These are phyloP conservation scores for Stenogyne calaminthoides DNA, from an alignment of 305 asterid species.

Conservation along the genomic window DNA sequence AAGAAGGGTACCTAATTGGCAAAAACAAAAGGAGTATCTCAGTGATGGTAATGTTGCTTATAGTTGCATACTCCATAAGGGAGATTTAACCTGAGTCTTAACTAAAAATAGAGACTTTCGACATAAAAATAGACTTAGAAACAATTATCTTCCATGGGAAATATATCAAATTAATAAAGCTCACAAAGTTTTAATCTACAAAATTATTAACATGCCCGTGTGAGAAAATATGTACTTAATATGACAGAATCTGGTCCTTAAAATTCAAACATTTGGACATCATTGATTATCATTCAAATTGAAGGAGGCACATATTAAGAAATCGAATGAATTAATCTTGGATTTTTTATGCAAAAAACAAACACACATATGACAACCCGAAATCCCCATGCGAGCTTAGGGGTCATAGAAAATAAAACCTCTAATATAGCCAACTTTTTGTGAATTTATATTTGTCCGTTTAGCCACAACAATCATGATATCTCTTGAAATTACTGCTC, in stretches of 20 bases:
- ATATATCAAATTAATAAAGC: conserved; percentile 6
- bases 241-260: neutral
- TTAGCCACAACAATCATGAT: conserved; percentile 1
- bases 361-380: neutral
- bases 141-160: neutral
- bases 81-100: conserved; percentile 9
- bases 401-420: neutral
- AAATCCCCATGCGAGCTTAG: neutral
- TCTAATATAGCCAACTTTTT: neutral
- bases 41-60: neutral
- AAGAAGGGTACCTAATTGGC: conserved; percentile 74
- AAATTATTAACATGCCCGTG: neutral
- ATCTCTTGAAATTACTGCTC: conserved; percentile 1
- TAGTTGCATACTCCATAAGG: conserved; percentile 15
- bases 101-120: conserved; percentile 6
- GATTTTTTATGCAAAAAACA: neutral
- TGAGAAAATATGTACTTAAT: neutral
- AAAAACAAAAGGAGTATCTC: conserved; percentile 22
- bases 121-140: neutral
- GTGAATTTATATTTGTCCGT: neutral
- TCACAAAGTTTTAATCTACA: neutral
- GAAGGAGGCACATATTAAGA: neutral
- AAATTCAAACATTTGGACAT: neutral
- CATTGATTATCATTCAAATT: neutral
- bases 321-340: conserved; percentile 4